Evolutionary conservation across 2,329 filamentous ascomycete genomes (phyloP).

Genomic region (Sclerotinia subarctica): DNA sequence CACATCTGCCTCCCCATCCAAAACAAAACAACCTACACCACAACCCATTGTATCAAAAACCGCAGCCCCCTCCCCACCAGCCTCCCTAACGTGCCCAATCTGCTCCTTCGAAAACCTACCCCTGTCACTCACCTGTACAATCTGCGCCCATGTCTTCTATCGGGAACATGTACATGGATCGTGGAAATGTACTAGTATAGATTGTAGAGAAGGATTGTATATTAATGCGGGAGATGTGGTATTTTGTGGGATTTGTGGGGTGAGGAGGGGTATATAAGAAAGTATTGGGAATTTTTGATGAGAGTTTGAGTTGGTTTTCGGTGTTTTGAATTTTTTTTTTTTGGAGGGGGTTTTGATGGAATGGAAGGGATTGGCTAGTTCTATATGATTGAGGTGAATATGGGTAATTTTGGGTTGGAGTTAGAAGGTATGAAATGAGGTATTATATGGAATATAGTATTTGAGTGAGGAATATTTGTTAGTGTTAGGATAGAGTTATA

Average conservation of each 20-base stretch:
- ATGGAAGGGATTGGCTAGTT: no score
- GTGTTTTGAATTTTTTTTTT: not conserved
- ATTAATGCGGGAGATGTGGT: conserved; percentile 68
- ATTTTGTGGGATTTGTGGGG: conserved; percentile 66
- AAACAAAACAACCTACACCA: not conserved
- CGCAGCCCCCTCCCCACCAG: not conserved
- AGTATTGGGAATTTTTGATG: no score
- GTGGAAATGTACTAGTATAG: conserved; percentile 61
- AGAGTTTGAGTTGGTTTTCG: not conserved
- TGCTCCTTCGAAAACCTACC: conserved; percentile 66
- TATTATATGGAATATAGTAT: no score
- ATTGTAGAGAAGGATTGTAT: conserved; percentile 58
- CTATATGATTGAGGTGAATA: no score
- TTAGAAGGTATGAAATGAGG: no score
- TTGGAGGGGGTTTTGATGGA: not conserved
- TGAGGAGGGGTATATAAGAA: not conserved
- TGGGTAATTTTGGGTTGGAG: no score
- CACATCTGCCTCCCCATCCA: no score
- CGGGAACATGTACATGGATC: conserved; percentile 49
- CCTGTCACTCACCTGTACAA: conserved; percentile 56
- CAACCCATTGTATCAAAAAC: not conserved
- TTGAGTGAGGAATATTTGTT: no score
- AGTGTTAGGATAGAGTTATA: no score
- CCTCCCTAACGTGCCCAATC: conserved; percentile 56
- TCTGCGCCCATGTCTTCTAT: conserved; percentile 69